Evolutionary conservation across 352 stramenopile species (phyloP).

Genomic region (Pythium dissimile): DNA sequence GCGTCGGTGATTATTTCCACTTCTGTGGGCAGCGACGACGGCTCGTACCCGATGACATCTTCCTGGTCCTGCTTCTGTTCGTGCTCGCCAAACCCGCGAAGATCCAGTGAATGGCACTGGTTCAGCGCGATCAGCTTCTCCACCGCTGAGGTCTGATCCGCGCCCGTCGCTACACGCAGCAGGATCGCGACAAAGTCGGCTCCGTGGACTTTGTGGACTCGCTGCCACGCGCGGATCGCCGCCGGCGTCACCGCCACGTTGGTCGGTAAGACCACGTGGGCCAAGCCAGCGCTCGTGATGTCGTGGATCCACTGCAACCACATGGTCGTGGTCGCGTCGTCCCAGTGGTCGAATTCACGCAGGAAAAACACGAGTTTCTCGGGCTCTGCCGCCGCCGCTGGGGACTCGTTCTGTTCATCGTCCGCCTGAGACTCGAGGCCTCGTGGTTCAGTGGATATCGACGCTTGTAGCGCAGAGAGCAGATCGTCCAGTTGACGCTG

Average conservation of each 20-base stretch:
- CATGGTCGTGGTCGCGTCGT: constrained; percentile 24
- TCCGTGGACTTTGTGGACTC: constrained; percentile 23
- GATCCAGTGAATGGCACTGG: constrained; percentile 3
- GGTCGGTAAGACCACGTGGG: constrained; percentile 57
- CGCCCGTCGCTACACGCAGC: constrained; percentile 46
- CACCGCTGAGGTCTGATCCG: constrained; percentile 36
- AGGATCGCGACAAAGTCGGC: constrained; percentile 60
- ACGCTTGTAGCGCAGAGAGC: constrained; percentile 3
- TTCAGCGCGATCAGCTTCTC: constrained; percentile 41
- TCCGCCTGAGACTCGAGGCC: too few relatives aligned
- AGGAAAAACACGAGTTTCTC: constrained; percentile 51
- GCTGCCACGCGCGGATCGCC: constrained; percentile 38
- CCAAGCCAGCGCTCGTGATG: constrained; percentile 39
- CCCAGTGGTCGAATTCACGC: constrained; percentile 45
- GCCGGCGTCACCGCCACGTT: constrained; percentile 37
- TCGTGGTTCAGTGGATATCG: too few relatives aligned
- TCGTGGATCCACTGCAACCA: constrained; percentile 54
- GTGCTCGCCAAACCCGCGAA: constrained; percentile 6
- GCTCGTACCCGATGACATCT: constrained; percentile 1
- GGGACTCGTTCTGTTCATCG: neutral
- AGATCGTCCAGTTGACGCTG: constrained; percentile 8
- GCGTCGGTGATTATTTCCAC: constrained; percentile 31
- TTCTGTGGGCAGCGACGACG: constrained; percentile 17
- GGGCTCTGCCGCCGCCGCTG: neutral
- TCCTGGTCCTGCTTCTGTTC: constrained; percentile 1